Evolutionary conservation across 2,329 filamentous ascomycete species (phyloP).

Genomic region (Gaeumannomyces tritici): DNA sequence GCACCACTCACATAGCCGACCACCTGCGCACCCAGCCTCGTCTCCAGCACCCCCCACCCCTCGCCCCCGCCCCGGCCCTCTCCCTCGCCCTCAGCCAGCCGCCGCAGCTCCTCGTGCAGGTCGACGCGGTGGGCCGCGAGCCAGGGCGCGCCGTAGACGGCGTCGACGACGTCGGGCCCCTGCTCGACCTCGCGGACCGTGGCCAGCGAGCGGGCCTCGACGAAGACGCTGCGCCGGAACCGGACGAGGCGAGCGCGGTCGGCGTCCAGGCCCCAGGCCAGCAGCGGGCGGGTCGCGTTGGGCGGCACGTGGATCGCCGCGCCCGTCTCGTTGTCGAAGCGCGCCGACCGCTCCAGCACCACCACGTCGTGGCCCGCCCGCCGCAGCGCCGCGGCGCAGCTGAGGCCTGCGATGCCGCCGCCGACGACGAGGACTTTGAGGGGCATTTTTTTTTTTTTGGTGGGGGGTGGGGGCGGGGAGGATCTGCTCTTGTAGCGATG

Average conservation of each 20-base stretch:
- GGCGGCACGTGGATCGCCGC: slow-evolving; percentile 23
- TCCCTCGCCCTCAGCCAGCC: background rate
- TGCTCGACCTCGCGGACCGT: slow-evolving; percentile 11
- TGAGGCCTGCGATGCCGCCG: slow-evolving; percentile 27
- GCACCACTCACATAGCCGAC: background rate
- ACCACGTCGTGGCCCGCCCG: slow-evolving; percentile 22
- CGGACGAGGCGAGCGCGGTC: slow-evolving; percentile 19
- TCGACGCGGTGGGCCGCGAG: slow-evolving; percentile 22
- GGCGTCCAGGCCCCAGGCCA: slow-evolving; percentile 16
- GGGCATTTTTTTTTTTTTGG: background rate
- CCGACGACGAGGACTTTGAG: slow-evolving; percentile 21
- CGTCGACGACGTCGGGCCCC: slow-evolving; percentile 14
- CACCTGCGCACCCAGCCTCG: background rate
- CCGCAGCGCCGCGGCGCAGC: slow-evolving; percentile 21
- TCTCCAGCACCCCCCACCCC: background rate
- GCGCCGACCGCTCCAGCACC: slow-evolving; percentile 26
- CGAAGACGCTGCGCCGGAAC: background rate
- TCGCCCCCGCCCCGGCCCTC: too few species aligned
- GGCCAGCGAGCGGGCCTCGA: slow-evolving; percentile 10
- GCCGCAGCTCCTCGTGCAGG: slow-evolving; percentile 17
- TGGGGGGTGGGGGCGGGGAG: too few species aligned
- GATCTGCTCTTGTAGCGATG: too few species aligned
- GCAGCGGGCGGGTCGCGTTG: slow-evolving; percentile 19
- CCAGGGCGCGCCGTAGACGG: slow-evolving; percentile 19
- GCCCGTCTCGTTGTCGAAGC: slow-evolving; percentile 23